Percentiles rank a stretch among this genome's conserved stretches.
These are phyloP conservation scores for Nicotiana obtusifolia DNA, from an alignment of 257 asterid genomes.

Conservation along the genomic window DNA sequence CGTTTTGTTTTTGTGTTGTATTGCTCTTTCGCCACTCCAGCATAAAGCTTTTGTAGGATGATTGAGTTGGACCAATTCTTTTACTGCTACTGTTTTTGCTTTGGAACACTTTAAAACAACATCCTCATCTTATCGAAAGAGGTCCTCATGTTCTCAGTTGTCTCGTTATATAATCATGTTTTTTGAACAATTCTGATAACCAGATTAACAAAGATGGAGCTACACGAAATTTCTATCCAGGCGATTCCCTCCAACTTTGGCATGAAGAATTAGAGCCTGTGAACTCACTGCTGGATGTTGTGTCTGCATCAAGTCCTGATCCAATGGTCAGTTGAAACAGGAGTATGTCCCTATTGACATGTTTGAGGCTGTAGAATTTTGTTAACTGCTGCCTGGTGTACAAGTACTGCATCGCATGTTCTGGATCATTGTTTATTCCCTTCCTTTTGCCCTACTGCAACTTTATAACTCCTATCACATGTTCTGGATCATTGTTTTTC, in stretches of 20 bases:
- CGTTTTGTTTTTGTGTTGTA: background rate
- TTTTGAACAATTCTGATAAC: background rate
- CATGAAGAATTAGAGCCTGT: slow-evolving; percentile 71
- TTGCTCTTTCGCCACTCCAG: background rate
- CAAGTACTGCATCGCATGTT: background rate
- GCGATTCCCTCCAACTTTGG: slow-evolving; percentile 65
- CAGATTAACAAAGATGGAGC: slow-evolving; percentile 68
- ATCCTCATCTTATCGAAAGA: background rate
- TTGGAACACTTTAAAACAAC: background rate
- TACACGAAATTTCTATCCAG: slow-evolving; percentile 49
- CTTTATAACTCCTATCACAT: background rate
- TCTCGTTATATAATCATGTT: background rate
- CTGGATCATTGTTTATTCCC: background rate
- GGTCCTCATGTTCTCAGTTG: background rate
- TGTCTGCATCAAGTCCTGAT: slow-evolving; percentile 41
- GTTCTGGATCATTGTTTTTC: background rate
- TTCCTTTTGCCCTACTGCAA: background rate
- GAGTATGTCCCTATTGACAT: background rate
- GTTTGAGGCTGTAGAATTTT: background rate
- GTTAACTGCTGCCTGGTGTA: background rate
- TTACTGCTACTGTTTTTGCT: background rate
- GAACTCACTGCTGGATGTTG: slow-evolving; percentile 50
- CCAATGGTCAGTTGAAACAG: slow-evolving; percentile 50
- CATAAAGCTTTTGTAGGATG: background rate
- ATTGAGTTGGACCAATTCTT: background rate